These are phyloP conservation scores for Fusarium lateritium DNA, from an alignment of 2,329 filamentous ascomycete genomes.

Conservation along the genomic window DNA sequence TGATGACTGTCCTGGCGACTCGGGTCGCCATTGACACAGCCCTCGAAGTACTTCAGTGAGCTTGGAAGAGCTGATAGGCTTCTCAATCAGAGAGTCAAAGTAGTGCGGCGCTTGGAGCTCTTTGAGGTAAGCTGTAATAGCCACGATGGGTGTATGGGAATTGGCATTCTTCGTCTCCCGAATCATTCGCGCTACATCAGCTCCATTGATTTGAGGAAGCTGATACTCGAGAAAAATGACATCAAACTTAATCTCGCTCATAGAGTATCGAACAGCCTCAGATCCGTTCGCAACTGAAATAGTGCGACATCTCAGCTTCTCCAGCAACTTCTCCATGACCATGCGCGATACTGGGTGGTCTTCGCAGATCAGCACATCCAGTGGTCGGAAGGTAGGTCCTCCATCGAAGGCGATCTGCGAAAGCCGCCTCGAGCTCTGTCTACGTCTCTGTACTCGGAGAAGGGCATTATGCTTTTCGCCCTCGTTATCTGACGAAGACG, in stretches of 20 bases:
- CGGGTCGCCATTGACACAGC: constrained; percentile 94
- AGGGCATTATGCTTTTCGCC: constrained; percentile 92
- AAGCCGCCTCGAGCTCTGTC: constrained; percentile 95
- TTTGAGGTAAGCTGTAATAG: constrained; percentile 97
- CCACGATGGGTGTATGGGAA: constrained; percentile 93
- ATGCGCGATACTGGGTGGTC: constrained; percentile 96
- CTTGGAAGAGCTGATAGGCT: constrained; percentile 94
- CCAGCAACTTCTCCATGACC: constrained; percentile 98
- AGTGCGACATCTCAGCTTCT: constrained; percentile 94
- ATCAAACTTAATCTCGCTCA: constrained; percentile 98
- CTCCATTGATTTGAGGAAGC: constrained; percentile 92
- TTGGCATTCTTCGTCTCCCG: constrained; percentile 97
- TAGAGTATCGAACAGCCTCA: constrained; percentile 92
- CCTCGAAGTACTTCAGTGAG: constrained; percentile 88
- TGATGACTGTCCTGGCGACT: constrained; percentile 65
- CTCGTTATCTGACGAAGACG: constrained; percentile 97
- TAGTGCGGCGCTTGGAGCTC: constrained; percentile 95
- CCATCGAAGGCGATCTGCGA: constrained; percentile 92
- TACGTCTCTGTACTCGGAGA: constrained; percentile 89
- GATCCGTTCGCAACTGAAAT: constrained; percentile 92
- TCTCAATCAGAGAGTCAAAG: constrained; percentile 96
- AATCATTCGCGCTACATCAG: constrained; percentile 97
- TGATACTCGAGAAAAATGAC: constrained; percentile 99
- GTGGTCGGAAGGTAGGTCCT: constrained; percentile 86
- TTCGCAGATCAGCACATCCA: constrained; percentile 97